Evolutionary conservation across 2,329 filamentous ascomycete species (phyloP), one percentile per base, ranked within the genome.

Genomic region (Trichoderma gracile): DNA sequence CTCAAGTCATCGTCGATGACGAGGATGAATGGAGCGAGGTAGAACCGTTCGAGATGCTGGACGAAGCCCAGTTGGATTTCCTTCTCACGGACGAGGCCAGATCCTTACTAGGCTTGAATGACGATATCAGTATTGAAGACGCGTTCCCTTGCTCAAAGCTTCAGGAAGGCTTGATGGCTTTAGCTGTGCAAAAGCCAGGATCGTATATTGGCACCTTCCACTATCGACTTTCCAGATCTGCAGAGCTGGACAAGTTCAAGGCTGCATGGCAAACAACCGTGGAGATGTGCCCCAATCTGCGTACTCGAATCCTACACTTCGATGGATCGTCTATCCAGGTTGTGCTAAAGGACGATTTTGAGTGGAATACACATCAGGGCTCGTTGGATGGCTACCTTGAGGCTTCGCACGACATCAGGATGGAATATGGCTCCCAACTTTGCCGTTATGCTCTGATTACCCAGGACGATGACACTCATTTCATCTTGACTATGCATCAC

Each of bases 401-500:
- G 8, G 27, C 14, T 4, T 23, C 19, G 7, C 50, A 5, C 2
- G 3, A 30, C 7, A 27, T 27, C 2, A 45, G 10, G 15, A 57
- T 63, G 60, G 23, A 25, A 5, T 63, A 63, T 3, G 66, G 63
- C 0, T 19, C 54, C 1, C 23, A 30, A 8, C 9, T 64, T 1
- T 64, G 45, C 3, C 62, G 30, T 15, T 64, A 59, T 43, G 55
- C 30, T 0, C 7, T 64, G 1, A 33, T 60, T 9, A 12, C 33
- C 12, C 6, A 60, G n/a, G 2, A 27, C 0, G 2, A 19, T 2
- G 9, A 9, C 0, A n/a, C 27, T 0, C 69, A 49, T 10, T 68
- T 74, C 7, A 63, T 72, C 0, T 70, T 68, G 65, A 71, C 69
- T 0, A 65, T 71, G 2, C 71, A 74, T 25, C 73, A 75, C 40